Base-by-base conservation (phyloP, 2,329 filamentous ascomycete genomes). In the Chalara sp. region DNA sequence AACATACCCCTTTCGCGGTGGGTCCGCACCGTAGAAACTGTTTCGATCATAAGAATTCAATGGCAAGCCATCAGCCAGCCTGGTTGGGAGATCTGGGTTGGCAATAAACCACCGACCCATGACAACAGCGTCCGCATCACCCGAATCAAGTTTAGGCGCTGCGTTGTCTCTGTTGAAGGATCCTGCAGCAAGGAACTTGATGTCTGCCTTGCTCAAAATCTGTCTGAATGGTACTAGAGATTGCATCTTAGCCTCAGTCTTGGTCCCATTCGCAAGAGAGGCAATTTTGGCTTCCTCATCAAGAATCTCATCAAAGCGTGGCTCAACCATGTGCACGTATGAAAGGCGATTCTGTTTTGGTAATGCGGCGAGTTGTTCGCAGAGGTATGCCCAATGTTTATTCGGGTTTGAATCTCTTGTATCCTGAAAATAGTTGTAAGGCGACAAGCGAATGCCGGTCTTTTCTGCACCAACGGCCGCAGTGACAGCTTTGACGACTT, bases 351-450 rank as follows among this genome's bases (percentile, higher is more conserved):
- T 55, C 41, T 55, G 47, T 12, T 30, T 37, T 32, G 49, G 50
- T 7, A 53, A 42, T 2, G 31, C 40, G 0, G 52, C 51, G 31
- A 57, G 79, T 78, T 3, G 72, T 72, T 47, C 42, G 29, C 51
- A 57, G 13, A 57, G 49, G 29, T 57, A 59, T 32, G 53, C 53
- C 53, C 53, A 59, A 29, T 57, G 55, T 12, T 33, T 33, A 29
- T 54, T 57, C 7, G 55, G 55, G 39, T 79, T 68, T 52, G 73
- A 70, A 6, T 73, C 68, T 21, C 68, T 65, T 79, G 86, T 82
- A 39, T 75, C 76, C 55, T 85, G 79, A 66, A 80, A 86, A 0
- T 68, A 68, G 47, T 73, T 76, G 69, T 75, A 86, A 0, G 83
- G 83, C 2, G 73, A 78, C n/a, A 80, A 60, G 4, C 62, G 56